A percentile compares a stretch with the other conserved stretches of the same genome.
Evolutionary conservation across 495 filamentous ascomycete species (phyloP).

Genomic region (Aspergillus baeticus): DNA sequence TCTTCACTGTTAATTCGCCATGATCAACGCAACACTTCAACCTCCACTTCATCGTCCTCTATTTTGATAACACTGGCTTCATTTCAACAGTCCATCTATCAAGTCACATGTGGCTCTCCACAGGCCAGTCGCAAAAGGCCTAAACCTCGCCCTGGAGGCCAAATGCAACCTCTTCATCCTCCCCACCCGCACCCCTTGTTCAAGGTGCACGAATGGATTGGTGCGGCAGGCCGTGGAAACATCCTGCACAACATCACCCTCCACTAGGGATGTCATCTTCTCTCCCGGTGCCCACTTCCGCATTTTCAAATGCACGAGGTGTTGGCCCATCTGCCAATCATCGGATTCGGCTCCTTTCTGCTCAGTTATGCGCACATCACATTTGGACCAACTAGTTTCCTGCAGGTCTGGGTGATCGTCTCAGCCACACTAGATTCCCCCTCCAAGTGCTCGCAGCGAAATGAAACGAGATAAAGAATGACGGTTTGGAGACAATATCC

Average conservation of each 20-base stretch:
- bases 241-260: conserved; percentile 27
- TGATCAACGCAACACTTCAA: too few relatives aligned
- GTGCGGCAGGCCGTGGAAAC: conserved; percentile 23
- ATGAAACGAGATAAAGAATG: not conserved
- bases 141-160: conserved; percentile 1
- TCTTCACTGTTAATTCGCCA: too few relatives aligned
- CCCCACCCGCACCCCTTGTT: conserved; percentile 17
- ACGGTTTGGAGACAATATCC: not conserved
- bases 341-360: conserved; percentile 15
- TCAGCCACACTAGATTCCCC: conserved; percentile 20
- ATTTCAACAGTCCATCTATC: too few relatives aligned
- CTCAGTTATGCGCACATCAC: conserved; percentile 18
- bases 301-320: conserved; percentile 15
- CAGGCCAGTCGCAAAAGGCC: not conserved
- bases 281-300: conserved; percentile 7
- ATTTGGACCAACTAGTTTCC: conserved; percentile 26
- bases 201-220: conserved; percentile 26
- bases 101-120: too few relatives aligned
- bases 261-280: conserved; percentile 10
- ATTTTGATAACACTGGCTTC: too few relatives aligned
- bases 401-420: conserved; percentile 24
- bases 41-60: not conserved
- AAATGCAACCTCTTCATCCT: conserved; percentile 22
- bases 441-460: not conserved
- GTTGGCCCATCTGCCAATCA: conserved; percentile 15